These are phyloP conservation scores for Amphirosellinia nigrospora DNA, from an alignment of 495 filamentous ascomycete species.

Conservation along the genomic window DNA sequence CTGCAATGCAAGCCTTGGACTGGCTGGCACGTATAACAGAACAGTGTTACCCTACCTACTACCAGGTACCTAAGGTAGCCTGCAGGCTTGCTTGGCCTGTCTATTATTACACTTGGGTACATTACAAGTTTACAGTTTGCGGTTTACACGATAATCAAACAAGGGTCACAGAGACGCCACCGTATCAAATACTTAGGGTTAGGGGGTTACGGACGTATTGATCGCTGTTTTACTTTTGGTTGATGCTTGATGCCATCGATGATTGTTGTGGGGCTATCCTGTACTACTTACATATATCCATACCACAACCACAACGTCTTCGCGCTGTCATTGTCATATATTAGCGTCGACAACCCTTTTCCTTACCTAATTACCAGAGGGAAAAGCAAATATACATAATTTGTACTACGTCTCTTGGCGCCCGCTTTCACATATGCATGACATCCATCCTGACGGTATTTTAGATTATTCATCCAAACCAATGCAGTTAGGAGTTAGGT, in stretches of 20 bases:
- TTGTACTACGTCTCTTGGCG: neutral
- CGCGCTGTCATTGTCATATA: conserved; percentile 4
- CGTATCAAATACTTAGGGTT: neutral
- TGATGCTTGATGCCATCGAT: neutral
- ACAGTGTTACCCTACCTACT: neutral
- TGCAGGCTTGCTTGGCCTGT: conserved; percentile 4
- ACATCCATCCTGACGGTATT: no score
- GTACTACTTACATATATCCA: neutral
- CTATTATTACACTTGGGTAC: no score
- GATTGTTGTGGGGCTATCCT: conserved; percentile 4
- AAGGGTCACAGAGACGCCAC: conserved; percentile 4
- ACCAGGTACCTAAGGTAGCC: no score
- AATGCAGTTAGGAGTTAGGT: neutral
- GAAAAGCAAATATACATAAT: neutral
- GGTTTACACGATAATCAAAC: conserved; percentile 9
- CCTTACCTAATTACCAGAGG: conserved; percentile 10
- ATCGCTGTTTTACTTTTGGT: conserved; percentile 14
- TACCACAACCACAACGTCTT: neutral
- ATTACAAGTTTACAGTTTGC: neutral
- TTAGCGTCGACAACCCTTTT: conserved; percentile 13
- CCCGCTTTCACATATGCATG: neutral
- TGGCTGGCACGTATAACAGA: neutral
- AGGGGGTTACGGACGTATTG: conserved; percentile 3
- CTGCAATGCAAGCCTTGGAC: neutral
- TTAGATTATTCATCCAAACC: conserved; percentile 5